Evolutionary conservation across 257 asterid species (phyloP), one percentile per base, ranked within the genome.

Genomic region (Striga asiatica): DNA sequence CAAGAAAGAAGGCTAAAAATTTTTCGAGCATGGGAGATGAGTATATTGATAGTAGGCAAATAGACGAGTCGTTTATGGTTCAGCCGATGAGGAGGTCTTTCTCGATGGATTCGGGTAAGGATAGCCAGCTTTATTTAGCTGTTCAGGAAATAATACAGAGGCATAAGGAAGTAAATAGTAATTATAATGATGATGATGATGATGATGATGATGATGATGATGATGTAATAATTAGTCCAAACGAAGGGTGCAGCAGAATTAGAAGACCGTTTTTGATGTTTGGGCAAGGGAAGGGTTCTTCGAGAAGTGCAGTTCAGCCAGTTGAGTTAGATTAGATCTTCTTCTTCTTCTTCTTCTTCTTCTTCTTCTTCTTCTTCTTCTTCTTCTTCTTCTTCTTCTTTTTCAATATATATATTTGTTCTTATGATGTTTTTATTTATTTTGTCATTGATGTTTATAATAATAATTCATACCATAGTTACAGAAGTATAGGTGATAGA

Each of bases 31-130:
- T 75, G 85, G 95, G 94, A 24, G 97, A 83, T 47, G 98, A 91
- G 52, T 83, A 87, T 35, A 80, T 91, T 45, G 86, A 78, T 52
- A 78, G 25, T 10, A 67, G 96, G 60, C 14, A 63, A 12, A 78
- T 72, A 61, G 89, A 81, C 59, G 89, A 80, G 29, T 74, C 66
- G 3, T 86, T 86, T 46, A 50, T 32, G 6, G 68, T 84, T 31
- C 84, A 84, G 31, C 84, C 89, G 2, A 74, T 84, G 19, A 78
- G 96, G n/a, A 74, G 98, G 62, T 91, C 98, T 2, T 81, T 91
- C 32, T 91, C 98, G 0, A 87, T 91, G 96, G 92, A 82, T 68
- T 84, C 98, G 6, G 95, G 94, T 0, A 72, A 75, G 25, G 96
- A 87, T 61, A 73, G 66, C 4, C 84, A 74, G 60, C 80, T 85